Base-by-base conservation (phyloP, 2,329 filamentous ascomycete genomes). In the Byssochlamys sp. region DNA sequence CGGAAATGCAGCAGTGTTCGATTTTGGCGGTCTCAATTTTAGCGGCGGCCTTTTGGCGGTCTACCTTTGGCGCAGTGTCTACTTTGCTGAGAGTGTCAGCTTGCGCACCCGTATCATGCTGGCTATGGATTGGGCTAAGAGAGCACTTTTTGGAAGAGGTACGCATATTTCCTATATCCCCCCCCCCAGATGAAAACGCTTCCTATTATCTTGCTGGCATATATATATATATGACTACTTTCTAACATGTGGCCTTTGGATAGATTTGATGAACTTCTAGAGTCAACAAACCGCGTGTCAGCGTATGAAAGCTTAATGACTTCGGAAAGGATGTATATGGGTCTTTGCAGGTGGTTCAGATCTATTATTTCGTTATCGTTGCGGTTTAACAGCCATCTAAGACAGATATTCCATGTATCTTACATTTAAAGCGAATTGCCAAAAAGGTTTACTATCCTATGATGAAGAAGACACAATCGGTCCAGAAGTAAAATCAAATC, bases 41-140 rank as follows among this genome's bases (percentile, higher is more conserved):
- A 84, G 84, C 1, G 94, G 94, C 54, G 94, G 94, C 0, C 74
- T 99, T 52, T 82, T 95, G 81, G 94, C 91, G 0, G 92, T 97
- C 53, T 99, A 99, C 72, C 84, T 96, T 33, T 99, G 94, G 94
- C 81, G 94, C 61, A 91, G 90, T 62, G 87, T 96, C 12, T 99
- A 99, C 75, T 99, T 99, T 77, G 91, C 94, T 11, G 90, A 99
- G 79, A 96, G 90, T 69, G 94, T 99, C 53, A 96, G 91, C 73
- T 81, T 97, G 59, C 80, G 94, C 64, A 99, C 94, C 27, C 84
- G 92, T 61, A 83, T 90, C 62, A 75, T 99, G 68, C 80, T 99
- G 74, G 91, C 91, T 19, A 96, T 99, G 94, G 94, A 99, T 73
- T 99, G 94, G 94, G 86, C 85, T n/a, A 99, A 97, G 83, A 82